Evolutionary conservation across 345 rosid species (phyloP), one percentile per base, ranked within the genome.

Genomic region (Ceriops zippeliana): DNA sequence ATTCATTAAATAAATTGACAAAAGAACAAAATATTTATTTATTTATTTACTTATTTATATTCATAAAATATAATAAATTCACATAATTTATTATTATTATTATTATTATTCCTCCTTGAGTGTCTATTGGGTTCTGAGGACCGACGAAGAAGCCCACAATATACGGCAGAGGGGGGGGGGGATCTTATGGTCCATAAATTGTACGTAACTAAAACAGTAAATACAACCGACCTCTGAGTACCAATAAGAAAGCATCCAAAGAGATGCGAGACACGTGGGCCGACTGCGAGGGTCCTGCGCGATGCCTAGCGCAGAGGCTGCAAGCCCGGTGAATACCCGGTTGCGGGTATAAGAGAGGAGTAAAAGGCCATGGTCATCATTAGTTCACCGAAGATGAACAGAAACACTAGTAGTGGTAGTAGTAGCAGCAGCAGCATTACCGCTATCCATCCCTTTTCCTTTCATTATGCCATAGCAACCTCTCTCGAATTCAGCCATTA

Each of bases 251-350:
- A 34, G 70, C 32, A 53, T 24, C 70, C 53, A 56, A 67, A 37
- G 62, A 66, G 26, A 7, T 0, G 15, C 5, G 16, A 42, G 47
- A 11, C 47, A 13, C 11, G 47, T 42, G 46, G 46, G 46, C 46
- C 46, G 46, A 34, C 46, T 34, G 46, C 27, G 53, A 46, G 24
- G 10, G 42, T 52, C 38, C n/a, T 27, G 5, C 46, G 22, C 67
- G 24, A 11, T 1, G 46, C 46, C 9, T 34, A 34, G 37, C 9
- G 37, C 6, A 10, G 13, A 13, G 19, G 19, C 49, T 19, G 37
- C 47, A 6, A 20, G 62, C 17, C 72, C 73, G 72, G 80, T 78
- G 19, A 64, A 31, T 49, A 67, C 6, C 82, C 80, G 84, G 86
- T 83, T 34, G 63, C 77, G 22, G 80, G 81, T 76, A 56, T 34